These are phyloP conservation scores for Phlebiopsis gigantea DNA, from an alignment of 768 basidiomycete species.

Conservation along the genomic window DNA sequence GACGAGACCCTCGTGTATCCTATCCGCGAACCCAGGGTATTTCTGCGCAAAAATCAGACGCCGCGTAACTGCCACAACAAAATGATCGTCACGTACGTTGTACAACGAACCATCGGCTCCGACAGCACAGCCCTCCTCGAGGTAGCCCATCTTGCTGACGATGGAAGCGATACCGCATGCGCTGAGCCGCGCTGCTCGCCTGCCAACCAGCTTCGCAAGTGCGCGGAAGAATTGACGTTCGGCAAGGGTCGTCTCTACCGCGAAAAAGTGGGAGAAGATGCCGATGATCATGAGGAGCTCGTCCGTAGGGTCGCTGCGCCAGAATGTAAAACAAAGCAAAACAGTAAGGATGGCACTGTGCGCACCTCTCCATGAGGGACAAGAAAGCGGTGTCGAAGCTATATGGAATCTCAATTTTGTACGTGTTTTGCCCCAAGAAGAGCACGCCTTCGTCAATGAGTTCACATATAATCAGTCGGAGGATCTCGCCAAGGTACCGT, in stretches of 20 bases:
- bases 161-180: slow-evolving; percentile 97
- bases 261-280: slow-evolving; percentile 96
- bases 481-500: slow-evolving; percentile 92
- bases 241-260: slow-evolving; percentile 90
- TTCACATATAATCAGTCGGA: slow-evolving; percentile 92
- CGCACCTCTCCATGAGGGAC: slow-evolving; percentile 91
- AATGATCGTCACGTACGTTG: slow-evolving; percentile 63
- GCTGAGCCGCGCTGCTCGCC: slow-evolving; percentile 84
- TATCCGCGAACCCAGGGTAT: slow-evolving; percentile 94
- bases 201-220: slow-evolving; percentile 83
- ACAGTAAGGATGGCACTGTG: not conserved
- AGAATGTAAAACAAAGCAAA: not conserved
- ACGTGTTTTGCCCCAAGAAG: slow-evolving; percentile 97
- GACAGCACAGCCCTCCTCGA: slow-evolving; percentile 86
- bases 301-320: slow-evolving; percentile 83
- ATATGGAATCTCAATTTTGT: slow-evolving; percentile 93
- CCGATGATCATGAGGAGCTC: slow-evolving; percentile 96
- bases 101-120: slow-evolving; percentile 95
- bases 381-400: slow-evolving; percentile 95
- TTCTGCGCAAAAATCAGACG: slow-evolving; percentile 53
- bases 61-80: too few species aligned
- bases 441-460: slow-evolving; percentile 95
- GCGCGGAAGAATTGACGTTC: slow-evolving; percentile 98
- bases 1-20: slow-evolving; percentile 86
- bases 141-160: slow-evolving; percentile 89